Evolutionary conservation across 2,329 filamentous ascomycete genomes (phyloP), one percentile per base, ranked within the genome.

Genomic region (Aspergillus caelatus): DNA sequence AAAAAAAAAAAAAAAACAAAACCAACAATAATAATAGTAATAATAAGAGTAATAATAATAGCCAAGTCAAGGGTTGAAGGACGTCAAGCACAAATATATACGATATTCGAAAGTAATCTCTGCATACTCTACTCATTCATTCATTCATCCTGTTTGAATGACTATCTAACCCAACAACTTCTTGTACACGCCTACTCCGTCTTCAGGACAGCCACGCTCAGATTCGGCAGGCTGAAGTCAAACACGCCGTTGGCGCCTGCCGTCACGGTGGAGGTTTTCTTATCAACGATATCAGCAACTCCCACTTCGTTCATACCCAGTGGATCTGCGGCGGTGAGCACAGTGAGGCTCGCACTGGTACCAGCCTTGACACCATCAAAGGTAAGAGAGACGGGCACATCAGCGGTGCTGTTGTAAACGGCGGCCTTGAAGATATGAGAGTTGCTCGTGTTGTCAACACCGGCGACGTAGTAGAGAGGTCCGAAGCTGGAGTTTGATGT

Each of bases 351-450:
- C 0, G 75, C 78, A 8, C 63, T 69, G 0, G 76, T 70, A 7
- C 77, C 76, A 2, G 68, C 60, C 14, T 63, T 58, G 5, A 80
- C 68, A 4, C 77, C 77, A 5, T 78, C 74, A 43, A 81, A 80
- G 4, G 70, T 66, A 3, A 81, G 60, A 6, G 72, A 72, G 5
- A 80, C 70, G 0, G 75, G 71, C 0, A 79, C 74, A 19, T 72
- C 68, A 4, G 67, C 72, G 19, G 82, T 83, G 57, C 78, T 80
- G 67, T 84, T 84, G 71, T 83, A 84, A 0, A 80, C 78, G n/a
- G 81, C 82, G 4, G 76, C 78, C 70, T 84, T 84, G 73, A 81
- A 79, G 48, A 81, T 75, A 58, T 75, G 74, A 21, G 75, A 74
- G 52, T 74, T 68, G 8, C 67, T 80, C 63, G 67, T 73, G 59